A percentile compares a stretch with the other conserved stretches of the same genome.
phyloP scores from a whole-genome alignment of 2,329 filamentous ascomycete species.

The Calonectria pseudoturangicola region DNA sequence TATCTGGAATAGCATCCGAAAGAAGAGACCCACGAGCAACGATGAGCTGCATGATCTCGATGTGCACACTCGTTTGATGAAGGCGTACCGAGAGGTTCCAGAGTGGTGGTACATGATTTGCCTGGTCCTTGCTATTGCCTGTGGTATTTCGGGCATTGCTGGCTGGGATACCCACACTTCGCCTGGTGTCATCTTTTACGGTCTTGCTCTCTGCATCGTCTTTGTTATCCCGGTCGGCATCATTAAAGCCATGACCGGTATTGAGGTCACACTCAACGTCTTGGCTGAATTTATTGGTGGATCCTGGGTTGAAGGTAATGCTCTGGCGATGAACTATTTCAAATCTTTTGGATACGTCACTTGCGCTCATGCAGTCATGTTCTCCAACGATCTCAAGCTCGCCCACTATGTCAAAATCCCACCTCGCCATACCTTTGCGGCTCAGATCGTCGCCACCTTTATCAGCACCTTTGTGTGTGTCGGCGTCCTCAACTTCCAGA shows the following conservation, averaged over 20 bases:
- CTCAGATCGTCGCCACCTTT: conserved; percentile 75
- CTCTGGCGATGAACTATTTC: conserved; percentile 73
- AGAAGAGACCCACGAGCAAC: conserved; percentile 61
- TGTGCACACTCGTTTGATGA: conserved; percentile 70
- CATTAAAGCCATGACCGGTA: conserved; percentile 72
- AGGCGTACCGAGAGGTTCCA: conserved; percentile 67
- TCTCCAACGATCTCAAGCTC: conserved; percentile 69
- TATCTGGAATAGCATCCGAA: conserved; percentile 66
- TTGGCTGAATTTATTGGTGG: conserved; percentile 73
- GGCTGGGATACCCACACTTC: conserved; percentile 71
- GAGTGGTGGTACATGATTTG: conserved; percentile 73
- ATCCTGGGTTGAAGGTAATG: conserved; percentile 69
- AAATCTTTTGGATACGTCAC: conserved; percentile 71
- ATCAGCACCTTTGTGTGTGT: conserved; percentile 71
- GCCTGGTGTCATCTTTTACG: conserved; percentile 71
- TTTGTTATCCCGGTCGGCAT: conserved; percentile 73
- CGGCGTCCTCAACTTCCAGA: conserved; percentile 69
- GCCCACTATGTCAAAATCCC: conserved; percentile 77
- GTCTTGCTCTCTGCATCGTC: conserved; percentile 68
- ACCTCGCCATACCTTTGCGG: conserved; percentile 74
- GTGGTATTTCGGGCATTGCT: conserved; percentile 68
- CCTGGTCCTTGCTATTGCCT: conserved; percentile 65
- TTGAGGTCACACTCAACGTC: conserved; percentile 71
- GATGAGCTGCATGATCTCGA: conserved; percentile 64
- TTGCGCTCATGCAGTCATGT: conserved; percentile 70